These are phyloP conservation scores for Acacia pycnantha DNA, from an alignment of 331 rosid species.

Conservation along the genomic window DNA sequence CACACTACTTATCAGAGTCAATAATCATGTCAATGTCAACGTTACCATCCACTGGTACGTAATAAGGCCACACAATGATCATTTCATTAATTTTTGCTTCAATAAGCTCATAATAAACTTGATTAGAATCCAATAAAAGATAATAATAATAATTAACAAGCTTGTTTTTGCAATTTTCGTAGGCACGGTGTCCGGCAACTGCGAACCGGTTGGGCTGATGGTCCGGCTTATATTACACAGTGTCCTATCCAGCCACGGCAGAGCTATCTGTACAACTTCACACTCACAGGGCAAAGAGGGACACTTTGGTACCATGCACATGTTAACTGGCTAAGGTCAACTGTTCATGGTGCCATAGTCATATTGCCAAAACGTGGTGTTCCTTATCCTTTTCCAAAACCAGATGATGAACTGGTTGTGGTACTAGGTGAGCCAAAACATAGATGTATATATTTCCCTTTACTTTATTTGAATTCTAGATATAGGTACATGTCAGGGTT, in stretches of 20 bases:
- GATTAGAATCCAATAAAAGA: neutral
- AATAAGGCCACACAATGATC: conserved; percentile 1
- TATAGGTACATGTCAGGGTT: too few relatives aligned
- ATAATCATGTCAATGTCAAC: conserved; percentile 55
- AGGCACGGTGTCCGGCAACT: conserved; percentile 90
- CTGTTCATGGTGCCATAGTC: conserved; percentile 72
- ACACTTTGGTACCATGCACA: conserved; percentile 90
- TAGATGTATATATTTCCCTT: neutral
- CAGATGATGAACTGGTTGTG: conserved; percentile 63
- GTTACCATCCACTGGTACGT: conserved; percentile 81
- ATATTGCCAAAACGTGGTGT: conserved; percentile 83
- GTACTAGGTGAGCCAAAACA: conserved; percentile 45
- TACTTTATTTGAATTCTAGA: neutral
- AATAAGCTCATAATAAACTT: neutral
- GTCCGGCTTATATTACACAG: conserved; percentile 81
- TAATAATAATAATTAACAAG: neutral
- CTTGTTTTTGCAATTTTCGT: neutral
- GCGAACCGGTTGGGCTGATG: conserved; percentile 81
- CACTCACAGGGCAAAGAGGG: conserved; percentile 83
- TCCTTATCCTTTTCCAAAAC: conserved; percentile 78
- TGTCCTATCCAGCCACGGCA: conserved; percentile 78
- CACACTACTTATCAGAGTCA: conserved; percentile 60
- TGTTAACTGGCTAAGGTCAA: conserved; percentile 77
- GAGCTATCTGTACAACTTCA: conserved; percentile 66
- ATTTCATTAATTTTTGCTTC: neutral